Evolutionary conservation across 208 protist species (phyloP).

Genomic region (Blastocrithidia nonstop): DNA sequence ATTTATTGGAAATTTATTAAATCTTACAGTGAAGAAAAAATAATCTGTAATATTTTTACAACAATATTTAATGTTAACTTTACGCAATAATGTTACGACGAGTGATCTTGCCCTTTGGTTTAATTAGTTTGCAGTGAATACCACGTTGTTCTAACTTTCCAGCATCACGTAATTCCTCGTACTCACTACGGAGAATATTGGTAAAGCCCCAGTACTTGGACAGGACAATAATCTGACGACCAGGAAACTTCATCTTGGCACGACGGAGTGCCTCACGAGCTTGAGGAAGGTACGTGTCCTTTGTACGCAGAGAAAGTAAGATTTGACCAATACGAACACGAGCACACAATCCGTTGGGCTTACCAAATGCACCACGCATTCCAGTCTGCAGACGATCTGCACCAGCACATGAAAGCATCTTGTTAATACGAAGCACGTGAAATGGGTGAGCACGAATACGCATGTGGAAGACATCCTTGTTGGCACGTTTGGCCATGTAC

Average conservation of each 20-base stretch:
- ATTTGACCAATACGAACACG: constrained; percentile 96
- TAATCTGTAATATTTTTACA: too few relatives aligned
- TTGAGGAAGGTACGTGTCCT: constrained; percentile 51
- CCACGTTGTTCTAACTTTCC: constrained; percentile 57
- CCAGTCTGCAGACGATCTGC: constrained; percentile 99
- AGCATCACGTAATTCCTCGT: constrained; percentile 36
- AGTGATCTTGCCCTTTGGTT: constrained; percentile 68
- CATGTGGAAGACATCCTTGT: constrained; percentile 98
- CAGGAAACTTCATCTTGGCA: constrained; percentile 57
- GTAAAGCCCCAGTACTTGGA: constrained; percentile 83
- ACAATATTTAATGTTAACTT: too few relatives aligned
- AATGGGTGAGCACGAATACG: constrained; percentile 97
- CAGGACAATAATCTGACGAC: constrained; percentile 56
- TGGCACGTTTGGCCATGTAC: constrained; percentile 95
- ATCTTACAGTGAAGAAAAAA: too few relatives aligned
- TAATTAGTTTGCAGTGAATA: constrained; percentile 57
- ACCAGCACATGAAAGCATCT: constrained; percentile 99
- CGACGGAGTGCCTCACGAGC: constrained; percentile 63
- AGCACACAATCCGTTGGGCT: constrained; percentile 92
- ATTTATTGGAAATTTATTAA: too few relatives aligned
- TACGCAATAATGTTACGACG: not conserved
- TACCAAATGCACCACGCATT: constrained; percentile 97
- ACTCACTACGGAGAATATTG: constrained; percentile 54
- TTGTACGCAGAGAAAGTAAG: constrained; percentile 94
- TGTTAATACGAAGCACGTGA: constrained; percentile 99